A percentile compares a stretch with the other conserved stretches of the same genome.
Evolutionary conservation across 768 basidiomycete species (phyloP).

Genomic region (Porpolomopsis calyptriformis): DNA sequence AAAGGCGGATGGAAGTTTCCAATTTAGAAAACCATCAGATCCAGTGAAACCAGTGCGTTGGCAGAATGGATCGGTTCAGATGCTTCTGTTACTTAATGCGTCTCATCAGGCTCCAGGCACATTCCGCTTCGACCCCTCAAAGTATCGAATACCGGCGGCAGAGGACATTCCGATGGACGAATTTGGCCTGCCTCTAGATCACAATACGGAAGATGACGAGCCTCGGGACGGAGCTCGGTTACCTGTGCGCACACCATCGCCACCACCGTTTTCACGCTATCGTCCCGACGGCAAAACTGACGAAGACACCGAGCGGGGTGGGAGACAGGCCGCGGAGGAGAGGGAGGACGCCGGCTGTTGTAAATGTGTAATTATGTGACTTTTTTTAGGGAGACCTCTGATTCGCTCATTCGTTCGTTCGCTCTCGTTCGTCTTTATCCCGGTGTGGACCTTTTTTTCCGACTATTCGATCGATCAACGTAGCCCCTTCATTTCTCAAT

Average conservation of each 20-base stretch:
- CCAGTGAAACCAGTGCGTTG: constrained; percentile 48
- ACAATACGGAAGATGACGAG: constrained; percentile 16
- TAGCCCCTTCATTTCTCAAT: too few relatives aligned
- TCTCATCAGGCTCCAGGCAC: constrained; percentile 62
- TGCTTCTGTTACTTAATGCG: constrained; percentile 7
- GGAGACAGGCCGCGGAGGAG: constrained; percentile 34
- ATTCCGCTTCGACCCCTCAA: constrained; percentile 67
- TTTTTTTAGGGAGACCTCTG: neutral
- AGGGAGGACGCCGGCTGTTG: constrained; percentile 54
- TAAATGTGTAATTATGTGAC: constrained; percentile 80
- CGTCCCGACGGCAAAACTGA: constrained; percentile 13
- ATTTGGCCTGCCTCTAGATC: constrained; percentile 38
- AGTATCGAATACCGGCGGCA: constrained; percentile 44
- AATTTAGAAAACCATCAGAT: constrained; percentile 33
- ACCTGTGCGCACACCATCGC: constrained; percentile 26
- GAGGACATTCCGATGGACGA: constrained; percentile 54
- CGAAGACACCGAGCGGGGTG: constrained; percentile 20
- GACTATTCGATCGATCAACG: neutral
- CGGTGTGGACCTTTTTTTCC: neutral
- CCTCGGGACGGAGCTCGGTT: constrained; percentile 18
- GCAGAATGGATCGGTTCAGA: constrained; percentile 3
- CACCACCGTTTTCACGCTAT: constrained; percentile 12
- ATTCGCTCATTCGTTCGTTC: neutral
- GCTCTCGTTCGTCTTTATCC: neutral
- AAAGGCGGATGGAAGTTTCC: constrained; percentile 57